Percentiles rank a stretch among this genome's conserved stretches.
phyloP scores from a whole-genome alignment of 1,284 basidiomycete species.

The Kwoniella shivajii region DNA sequence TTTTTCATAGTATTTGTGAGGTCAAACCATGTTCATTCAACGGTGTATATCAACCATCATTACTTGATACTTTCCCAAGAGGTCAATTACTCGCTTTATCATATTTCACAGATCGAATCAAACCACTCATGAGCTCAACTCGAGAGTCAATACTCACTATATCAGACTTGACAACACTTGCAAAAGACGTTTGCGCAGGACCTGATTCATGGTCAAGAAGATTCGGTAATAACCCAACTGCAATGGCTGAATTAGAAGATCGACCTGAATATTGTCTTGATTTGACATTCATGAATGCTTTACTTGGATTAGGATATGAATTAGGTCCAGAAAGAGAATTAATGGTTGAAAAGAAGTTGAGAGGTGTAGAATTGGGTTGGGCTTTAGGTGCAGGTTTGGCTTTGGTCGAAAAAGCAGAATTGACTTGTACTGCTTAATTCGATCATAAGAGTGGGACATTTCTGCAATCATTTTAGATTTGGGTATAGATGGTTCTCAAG shows the following conservation, averaged over 20 bases:
- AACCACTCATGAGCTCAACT: conserved; percentile 70
- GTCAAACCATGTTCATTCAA: conserved; percentile 93
- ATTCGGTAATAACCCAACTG: conserved; percentile 55
- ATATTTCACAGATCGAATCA: conserved; percentile 95
- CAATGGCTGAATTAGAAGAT: conserved; percentile 75
- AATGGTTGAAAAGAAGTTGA: conserved; percentile 82
- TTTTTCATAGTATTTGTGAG: conserved; percentile 69
- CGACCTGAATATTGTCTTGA: conserved; percentile 95
- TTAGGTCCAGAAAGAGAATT: conserved; percentile 69
- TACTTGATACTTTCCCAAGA: conserved; percentile 80
- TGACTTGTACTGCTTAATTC: conserved; percentile 48
- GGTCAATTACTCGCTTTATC: conserved; percentile 84
- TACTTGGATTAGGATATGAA: conserved; percentile 82
- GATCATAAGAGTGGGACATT: background rate
- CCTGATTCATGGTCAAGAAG: conserved; percentile 62
- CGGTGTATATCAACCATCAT: conserved; percentile 95
- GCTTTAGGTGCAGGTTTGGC: conserved; percentile 81
- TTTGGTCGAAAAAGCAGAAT: conserved; percentile 57
- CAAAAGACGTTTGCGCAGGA: conserved; percentile 72
- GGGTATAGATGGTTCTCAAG: background rate
- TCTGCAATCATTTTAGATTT: too few species aligned
- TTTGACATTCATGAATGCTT: conserved; percentile 89
- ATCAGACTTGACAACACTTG: conserved; percentile 66
- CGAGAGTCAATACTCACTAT: conserved; percentile 59
- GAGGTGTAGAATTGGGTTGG: conserved; percentile 94